Conservation (phyloP, 352 stramenopile genomes). For the Phytophthora gonapodyides region DNA sequence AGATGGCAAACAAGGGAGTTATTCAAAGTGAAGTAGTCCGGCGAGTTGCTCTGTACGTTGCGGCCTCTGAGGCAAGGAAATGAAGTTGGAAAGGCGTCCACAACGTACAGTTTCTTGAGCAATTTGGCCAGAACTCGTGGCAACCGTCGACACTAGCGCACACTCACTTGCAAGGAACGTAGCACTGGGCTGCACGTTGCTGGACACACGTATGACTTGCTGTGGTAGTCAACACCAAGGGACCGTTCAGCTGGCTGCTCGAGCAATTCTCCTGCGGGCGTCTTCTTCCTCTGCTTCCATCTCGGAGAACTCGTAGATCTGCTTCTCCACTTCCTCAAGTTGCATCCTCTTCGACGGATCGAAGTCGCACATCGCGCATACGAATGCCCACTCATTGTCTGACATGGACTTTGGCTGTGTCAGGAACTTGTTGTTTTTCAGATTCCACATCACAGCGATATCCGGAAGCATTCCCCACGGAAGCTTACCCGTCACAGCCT, state of each 20-base stretch:
- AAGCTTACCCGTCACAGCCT: neutral
- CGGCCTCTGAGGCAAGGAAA: too few species aligned
- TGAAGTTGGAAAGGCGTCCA: too few species aligned
- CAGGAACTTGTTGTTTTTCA: conserved; percentile 2
- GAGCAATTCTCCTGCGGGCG: neutral
- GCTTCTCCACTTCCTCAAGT: conserved; percentile 3
- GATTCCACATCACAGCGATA: neutral
- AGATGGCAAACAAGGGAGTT: too few species aligned
- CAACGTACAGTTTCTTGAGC: too few species aligned
- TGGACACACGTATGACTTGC: neutral
- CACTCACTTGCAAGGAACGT: too few species aligned
- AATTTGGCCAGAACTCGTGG: too few species aligned
- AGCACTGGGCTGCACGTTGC: conserved; percentile 12
- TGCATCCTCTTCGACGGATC: conserved; percentile 1
- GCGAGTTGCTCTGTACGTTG: too few species aligned
- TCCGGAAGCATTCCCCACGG: conserved; percentile 4
- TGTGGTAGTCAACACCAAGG: neutral
- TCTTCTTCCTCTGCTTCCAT: too few species aligned
- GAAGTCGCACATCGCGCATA: conserved; percentile 8
- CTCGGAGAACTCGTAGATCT: neutral
- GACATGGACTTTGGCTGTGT: neutral
- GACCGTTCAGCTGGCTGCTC: neutral
- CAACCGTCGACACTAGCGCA: too few species aligned
- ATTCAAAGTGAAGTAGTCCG: too few species aligned
- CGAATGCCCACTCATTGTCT: conserved; percentile 4